These are phyloP conservation scores for Mycena pura DNA, from an alignment of 768 basidiomycete genomes.

Conservation along the genomic window DNA sequence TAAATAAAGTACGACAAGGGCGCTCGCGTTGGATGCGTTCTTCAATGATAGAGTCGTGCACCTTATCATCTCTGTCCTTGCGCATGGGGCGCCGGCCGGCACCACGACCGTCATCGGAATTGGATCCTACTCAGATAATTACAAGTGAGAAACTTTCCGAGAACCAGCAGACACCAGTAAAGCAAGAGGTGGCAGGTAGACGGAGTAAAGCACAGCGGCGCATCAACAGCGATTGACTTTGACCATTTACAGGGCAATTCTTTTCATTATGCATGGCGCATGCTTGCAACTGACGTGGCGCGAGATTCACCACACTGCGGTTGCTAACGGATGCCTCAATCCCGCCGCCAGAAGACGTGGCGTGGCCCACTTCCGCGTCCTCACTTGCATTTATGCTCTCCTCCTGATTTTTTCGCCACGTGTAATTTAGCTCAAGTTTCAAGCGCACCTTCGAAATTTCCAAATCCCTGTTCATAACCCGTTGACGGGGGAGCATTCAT, in stretches of 20 bases:
- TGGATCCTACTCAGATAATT: slow-evolving; percentile 57
- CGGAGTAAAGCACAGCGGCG: slow-evolving; percentile 42
- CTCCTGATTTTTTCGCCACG: slow-evolving; percentile 39
- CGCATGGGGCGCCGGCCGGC: slow-evolving; percentile 57
- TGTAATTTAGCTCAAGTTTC: slow-evolving; percentile 66
- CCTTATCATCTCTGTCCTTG: slow-evolving; percentile 87
- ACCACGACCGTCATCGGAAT: slow-evolving; percentile 59
- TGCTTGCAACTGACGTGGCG: slow-evolving; percentile 35
- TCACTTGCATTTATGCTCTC: slow-evolving; percentile 48
- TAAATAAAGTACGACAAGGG: slow-evolving; percentile 94
- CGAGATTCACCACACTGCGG: slow-evolving; percentile 48
- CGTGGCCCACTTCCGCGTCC: slow-evolving; percentile 58
- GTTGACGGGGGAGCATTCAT: slow-evolving; percentile 49
- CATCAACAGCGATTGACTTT: slow-evolving; percentile 29
- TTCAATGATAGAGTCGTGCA: slow-evolving; percentile 91
- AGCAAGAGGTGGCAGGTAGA: slow-evolving; percentile 46
- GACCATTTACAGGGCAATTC: slow-evolving; percentile 32
- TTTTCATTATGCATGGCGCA: slow-evolving; percentile 26
- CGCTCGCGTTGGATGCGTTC: slow-evolving; percentile 93
- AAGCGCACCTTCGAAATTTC: slow-evolving; percentile 87
- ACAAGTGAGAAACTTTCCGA: slow-evolving; percentile 53
- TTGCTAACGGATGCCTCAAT: slow-evolving; percentile 38
- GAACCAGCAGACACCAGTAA: slow-evolving; percentile 47
- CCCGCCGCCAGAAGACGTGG: slow-evolving; percentile 39
- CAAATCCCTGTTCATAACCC: slow-evolving; percentile 65